Evolutionary conservation across 1,284 basidiomycete species (phyloP).

Genomic region (Trichosporon inkin): DNA sequence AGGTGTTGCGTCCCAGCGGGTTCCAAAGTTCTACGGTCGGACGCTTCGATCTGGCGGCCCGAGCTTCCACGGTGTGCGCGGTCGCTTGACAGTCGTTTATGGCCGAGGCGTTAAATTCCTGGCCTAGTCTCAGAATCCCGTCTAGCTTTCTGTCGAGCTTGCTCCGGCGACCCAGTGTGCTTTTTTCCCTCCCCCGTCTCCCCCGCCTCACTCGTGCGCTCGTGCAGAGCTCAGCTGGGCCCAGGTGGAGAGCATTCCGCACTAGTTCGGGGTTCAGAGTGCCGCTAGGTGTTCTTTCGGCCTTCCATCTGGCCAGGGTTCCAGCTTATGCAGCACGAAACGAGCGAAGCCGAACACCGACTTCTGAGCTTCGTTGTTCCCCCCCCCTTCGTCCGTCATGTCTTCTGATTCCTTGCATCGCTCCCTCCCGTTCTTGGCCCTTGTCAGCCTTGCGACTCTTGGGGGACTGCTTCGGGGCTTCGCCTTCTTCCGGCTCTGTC

Average conservation of each 20-base stretch:
- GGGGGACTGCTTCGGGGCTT: neutral
- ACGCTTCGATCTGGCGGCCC: no score
- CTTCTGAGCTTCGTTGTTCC: slow-evolving; percentile 6
- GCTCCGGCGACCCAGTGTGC: no score
- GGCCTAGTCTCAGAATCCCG: no score
- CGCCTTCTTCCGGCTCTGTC: neutral
- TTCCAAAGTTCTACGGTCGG: no score
- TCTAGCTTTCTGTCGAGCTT: no score
- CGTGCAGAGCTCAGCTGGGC: no score
- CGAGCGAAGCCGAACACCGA: slow-evolving; percentile 5
- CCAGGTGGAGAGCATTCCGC: neutral
- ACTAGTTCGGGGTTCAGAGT: neutral
- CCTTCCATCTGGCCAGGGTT: neutral
- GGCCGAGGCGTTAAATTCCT: no score
- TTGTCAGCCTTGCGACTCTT: neutral
- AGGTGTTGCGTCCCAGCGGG: no score
- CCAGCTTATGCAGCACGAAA: neutral
- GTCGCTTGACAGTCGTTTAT: no score
- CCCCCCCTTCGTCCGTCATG: neutral
- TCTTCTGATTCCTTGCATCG: neutral
- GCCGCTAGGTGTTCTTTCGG: neutral
- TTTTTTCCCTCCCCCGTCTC: no score
- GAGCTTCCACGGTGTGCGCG: no score
- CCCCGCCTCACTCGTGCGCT: no score
- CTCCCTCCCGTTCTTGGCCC: neutral